Conservation (phyloP, 108 stramenopile species). For the Fragilaria crotonensis region DNA sequence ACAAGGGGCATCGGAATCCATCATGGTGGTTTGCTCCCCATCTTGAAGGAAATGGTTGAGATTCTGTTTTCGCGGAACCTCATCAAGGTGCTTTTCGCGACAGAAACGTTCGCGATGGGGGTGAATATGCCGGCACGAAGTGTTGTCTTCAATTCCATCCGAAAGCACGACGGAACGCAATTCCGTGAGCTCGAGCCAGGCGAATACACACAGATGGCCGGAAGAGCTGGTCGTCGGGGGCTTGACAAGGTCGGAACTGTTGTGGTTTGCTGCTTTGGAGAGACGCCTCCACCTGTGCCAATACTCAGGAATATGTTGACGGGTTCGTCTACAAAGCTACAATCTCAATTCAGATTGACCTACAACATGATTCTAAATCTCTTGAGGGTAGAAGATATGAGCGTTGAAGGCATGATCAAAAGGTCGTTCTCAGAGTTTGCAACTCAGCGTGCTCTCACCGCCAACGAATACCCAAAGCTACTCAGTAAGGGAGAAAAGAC, state of each 20-base stretch:
- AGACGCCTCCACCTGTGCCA: conserved; percentile 56
- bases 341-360: conserved; percentile 91
- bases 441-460: conserved; percentile 89
- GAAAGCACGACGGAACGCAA: conserved; percentile 93
- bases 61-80: conserved; percentile 91
- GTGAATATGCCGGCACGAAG: conserved; percentile 98
- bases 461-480: conserved; percentile 83
- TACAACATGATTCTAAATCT: conserved; percentile 98
- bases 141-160: conserved; percentile 91
- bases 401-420: conserved; percentile 96
- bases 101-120: conserved; percentile 99
- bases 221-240: conserved; percentile 94
- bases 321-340: conserved; percentile 79
- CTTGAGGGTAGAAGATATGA: conserved; percentile 91
- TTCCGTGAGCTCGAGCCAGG: conserved; percentile 74
- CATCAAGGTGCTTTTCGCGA: conserved; percentile 95
- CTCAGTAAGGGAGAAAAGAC: conserved; percentile 66
- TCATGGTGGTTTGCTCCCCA: conserved; percentile 90
- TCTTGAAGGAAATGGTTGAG: conserved; percentile 95
- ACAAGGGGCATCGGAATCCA: conserved; percentile 88
- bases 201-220: conserved; percentile 99
- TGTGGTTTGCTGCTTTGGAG: conserved; percentile 65
- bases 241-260: conserved; percentile 89
- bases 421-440: conserved; percentile 85
- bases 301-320: conserved; percentile 85